Base-by-base conservation (phyloP, 2,329 filamentous ascomycete genomes). In the Akanthomyces muscarius region DNA sequence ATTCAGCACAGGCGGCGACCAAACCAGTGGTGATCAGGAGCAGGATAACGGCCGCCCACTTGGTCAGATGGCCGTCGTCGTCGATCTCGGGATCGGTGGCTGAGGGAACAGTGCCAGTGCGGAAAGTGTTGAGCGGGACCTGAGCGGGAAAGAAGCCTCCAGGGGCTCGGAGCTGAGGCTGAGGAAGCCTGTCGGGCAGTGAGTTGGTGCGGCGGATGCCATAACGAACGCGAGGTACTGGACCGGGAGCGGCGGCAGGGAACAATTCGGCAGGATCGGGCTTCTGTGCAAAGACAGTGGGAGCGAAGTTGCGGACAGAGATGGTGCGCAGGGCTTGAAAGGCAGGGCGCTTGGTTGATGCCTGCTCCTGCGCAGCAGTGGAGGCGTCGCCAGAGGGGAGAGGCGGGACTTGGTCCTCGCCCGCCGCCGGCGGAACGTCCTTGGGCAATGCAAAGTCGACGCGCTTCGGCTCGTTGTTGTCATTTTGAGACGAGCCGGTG, bases 131-230 rank as follows among this genome's bases (percentile, higher is more conserved):
- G 5, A 78, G 68, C 0, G 82, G 77, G 14, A 81, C 70, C 61
- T 80, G 77, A 18, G 80, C 73, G 1, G 82, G 81, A 47, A 83
- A 72, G 75, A 84, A 77, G 38, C 78, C 77, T 6, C 82, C 81
- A 0, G 83, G 80, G 1, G 82, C 71, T 4, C 83, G 80, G 41
- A 77, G 68, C 42, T 69, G 61, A 16, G 67, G 63, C 8, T 78
- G 75, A 65, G 83, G 85, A 10, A 91, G 81, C 21, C 88, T 83
- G 68, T 89, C 88, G 0, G 90, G 90, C 2, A 92, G 81, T 0
- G 90, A 92, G 71, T 85, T 91, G 23, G 89, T 90, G 61, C 90
- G 83, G 62, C 89, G 87, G 60, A 91, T 86, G n/a, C 85, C 84
- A 67, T 85, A 84, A 48, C 83, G 80, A 63, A 87, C 82, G 36